Evolutionary conservation across 805 yeast species (phyloP), one percentile per base, ranked within the genome.

Genomic region (Brettanomyces naardenensis): DNA sequence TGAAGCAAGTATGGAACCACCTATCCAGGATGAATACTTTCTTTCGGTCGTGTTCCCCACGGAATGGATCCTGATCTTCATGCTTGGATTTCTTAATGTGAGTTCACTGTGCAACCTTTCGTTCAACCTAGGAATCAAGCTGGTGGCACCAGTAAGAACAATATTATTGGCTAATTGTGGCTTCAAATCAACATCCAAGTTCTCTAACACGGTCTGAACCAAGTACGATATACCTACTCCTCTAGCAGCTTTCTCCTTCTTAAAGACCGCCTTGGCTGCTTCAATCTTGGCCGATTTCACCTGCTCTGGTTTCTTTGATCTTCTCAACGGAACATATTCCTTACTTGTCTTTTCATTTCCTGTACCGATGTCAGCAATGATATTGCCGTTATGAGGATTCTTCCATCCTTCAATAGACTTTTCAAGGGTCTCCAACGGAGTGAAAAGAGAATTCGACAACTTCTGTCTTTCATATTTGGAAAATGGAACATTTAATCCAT

Each of bases 91-190:
- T 42, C 71, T 63, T 37, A 68, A 66, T 22, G 78, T 71, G 38
- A 89, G 62, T 49, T 88, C 96, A 33, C 71, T 65, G 57, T 79
- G 75, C 41, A 89, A 58, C 44, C 95, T 65, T 49, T 86, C 94
- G 15, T 81, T 80, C 38, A 88, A 62, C 5, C 92, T 94, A 11
- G 95, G 94, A 15, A 85, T 68, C 40, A 85, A 68, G 6, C 95
- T 80, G 0, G 80, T 69, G 3, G 95, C 84, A 18, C 97, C 97
- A 0, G 95, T 86, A 19, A 89, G 69, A 14, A 89, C 83, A 38
- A 89, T 80, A 53, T 88, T 88, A 59, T 87, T 90, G 0, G 95
- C 95, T 18, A 87, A 66, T 31, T 87, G 82, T 1, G 95, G 82
- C 42, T 95, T 71, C 46, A 84, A 65, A 63, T 84, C 95, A 20